These are phyloP conservation scores for Russula dissimulans DNA, from an alignment of 768 basidiomycete species.

Conservation along the genomic window DNA sequence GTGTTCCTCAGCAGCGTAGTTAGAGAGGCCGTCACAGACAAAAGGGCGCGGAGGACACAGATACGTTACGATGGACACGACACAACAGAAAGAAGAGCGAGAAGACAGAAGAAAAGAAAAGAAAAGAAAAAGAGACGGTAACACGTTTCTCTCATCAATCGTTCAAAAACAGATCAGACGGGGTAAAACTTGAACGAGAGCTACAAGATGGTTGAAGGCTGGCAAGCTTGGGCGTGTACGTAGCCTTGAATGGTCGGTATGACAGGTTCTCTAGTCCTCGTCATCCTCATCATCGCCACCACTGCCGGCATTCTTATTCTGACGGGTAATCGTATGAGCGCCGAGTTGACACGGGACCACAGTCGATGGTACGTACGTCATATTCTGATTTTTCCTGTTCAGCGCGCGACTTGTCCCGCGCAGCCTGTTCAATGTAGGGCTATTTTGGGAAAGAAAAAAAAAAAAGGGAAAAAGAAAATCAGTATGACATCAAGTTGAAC, in stretches of 20 bases:
- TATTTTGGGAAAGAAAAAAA: slow-evolving; percentile 24
- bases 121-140: background rate
- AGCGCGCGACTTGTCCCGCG: slow-evolving; percentile 78
- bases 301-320: slow-evolving; percentile 33
- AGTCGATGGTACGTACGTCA: slow-evolving; percentile 29
- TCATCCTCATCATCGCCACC: slow-evolving; percentile 38
- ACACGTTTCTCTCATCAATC: slow-evolving; percentile 8
- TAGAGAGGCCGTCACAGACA: slow-evolving; percentile 14
- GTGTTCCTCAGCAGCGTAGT: slow-evolving; percentile 13
- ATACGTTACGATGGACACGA: slow-evolving; percentile 18
- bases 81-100: background rate
- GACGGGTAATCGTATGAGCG: background rate
- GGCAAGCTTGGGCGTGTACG: background rate
- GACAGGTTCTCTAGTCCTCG: slow-evolving; percentile 28
- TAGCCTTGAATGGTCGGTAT: background rate
- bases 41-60: slow-evolving; percentile 8
- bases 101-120: background rate
- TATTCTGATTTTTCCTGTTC: slow-evolving; percentile 63
- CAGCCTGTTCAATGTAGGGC: slow-evolving; percentile 86
- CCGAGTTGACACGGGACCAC: background rate
- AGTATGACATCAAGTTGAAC: slow-evolving; percentile 1
- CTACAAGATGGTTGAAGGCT: background rate
- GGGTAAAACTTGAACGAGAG: slow-evolving; percentile 3
- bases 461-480: background rate
- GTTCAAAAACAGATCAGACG: slow-evolving; percentile 12